phyloP scores from a whole-genome alignment of 2,329 filamentous ascomycete genomes.

The Verticillium nubilum region DNA sequence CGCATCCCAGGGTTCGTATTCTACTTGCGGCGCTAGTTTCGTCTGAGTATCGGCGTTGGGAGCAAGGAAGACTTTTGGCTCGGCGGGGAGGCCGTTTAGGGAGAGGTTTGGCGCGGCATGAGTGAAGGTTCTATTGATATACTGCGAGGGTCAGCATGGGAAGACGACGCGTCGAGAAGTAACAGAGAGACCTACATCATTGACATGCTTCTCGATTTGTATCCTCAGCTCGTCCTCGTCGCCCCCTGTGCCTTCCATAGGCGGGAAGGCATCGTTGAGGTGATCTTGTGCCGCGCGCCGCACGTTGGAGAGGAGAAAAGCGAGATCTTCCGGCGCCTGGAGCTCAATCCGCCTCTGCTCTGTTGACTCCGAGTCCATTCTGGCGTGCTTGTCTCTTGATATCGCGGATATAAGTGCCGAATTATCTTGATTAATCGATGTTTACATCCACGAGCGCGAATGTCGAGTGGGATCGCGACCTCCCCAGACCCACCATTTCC shows the following conservation, averaged over 20 bases:
- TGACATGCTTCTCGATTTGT: slow-evolving; percentile 54
- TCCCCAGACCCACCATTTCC: not conserved
- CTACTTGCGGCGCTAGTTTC: slow-evolving; percentile 27
- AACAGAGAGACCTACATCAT: slow-evolving; percentile 39
- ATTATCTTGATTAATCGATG: not conserved
- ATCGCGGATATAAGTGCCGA: not conserved
- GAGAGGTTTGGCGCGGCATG: slow-evolving; percentile 54
- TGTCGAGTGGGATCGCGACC: not conserved
- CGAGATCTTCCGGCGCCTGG: slow-evolving; percentile 67
- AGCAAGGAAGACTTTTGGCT: slow-evolving; percentile 32
- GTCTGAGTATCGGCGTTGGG: slow-evolving; percentile 5
- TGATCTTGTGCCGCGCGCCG: slow-evolving; percentile 62
- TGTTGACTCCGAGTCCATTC: not conserved
- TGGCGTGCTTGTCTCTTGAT: not conserved
- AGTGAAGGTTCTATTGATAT: slow-evolving; percentile 55
- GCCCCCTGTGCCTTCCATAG: slow-evolving; percentile 37
- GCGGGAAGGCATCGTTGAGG: slow-evolving; percentile 63
- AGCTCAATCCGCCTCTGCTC: slow-evolving; percentile 66
- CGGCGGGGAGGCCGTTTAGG: slow-evolving; percentile 55
- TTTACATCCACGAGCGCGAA: not conserved
- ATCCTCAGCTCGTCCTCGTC: slow-evolving; percentile 50
- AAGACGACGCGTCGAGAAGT: not conserved
- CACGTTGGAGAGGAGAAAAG: slow-evolving; percentile 64
- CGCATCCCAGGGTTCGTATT: slow-evolving; percentile 56
- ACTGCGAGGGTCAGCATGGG: slow-evolving; percentile 31